Percentiles rank a stretch among this genome's conserved stretches.
phyloP scores from a whole-genome alignment of 331 rosid species.

The Cydonia oblonga region DNA sequence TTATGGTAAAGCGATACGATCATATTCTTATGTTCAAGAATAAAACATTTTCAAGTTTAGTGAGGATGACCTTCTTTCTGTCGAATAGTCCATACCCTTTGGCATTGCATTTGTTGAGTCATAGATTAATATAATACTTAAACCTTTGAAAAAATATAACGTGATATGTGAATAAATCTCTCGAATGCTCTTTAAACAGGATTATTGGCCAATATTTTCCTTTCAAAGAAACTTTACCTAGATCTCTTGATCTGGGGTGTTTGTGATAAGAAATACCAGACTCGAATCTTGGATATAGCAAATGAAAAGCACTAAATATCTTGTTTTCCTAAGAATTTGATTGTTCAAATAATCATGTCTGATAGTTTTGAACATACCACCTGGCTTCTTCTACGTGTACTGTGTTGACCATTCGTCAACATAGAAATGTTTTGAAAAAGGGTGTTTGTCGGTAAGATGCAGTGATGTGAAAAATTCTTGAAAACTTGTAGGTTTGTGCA shows the following conservation, averaged over 20 bases:
- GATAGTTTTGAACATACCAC: not conserved
- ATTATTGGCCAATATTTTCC: not conserved
- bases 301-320: not conserved
- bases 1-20: not conserved
- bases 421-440: not conserved
- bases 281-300: not conserved
- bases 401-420: not conserved
- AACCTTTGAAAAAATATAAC: not conserved
- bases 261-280: not conserved
- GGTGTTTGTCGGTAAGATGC: not conserved
- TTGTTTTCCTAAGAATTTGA: not conserved
- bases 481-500: slow-evolving; percentile 23
- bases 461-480: not conserved
- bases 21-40: not conserved
- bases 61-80: not conserved
- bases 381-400: not conserved
- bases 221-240: not conserved
- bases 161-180: not conserved
- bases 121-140: not conserved
- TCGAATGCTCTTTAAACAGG: not conserved
- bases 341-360: not conserved
- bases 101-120: not conserved
- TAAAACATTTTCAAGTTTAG: not conserved
- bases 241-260: not conserved
- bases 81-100: not conserved